Percentiles rank a stretch among this genome's conserved stretches.
phyloP scores from a whole-genome alignment of 75 land plant genomes.

The Picea sitchensis region DNA sequence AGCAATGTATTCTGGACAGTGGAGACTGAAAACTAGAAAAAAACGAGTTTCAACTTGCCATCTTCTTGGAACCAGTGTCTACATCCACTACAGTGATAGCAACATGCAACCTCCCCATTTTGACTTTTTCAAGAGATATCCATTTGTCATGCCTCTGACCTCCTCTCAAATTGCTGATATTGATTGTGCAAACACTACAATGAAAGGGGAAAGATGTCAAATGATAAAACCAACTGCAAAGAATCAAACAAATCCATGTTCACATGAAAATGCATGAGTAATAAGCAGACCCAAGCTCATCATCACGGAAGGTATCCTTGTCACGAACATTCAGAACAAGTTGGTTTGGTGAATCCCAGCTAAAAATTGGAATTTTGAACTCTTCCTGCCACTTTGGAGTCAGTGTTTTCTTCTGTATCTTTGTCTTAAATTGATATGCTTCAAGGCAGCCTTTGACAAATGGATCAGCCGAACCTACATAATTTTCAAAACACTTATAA shows the following conservation, averaged over 20 bases:
- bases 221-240: neutral
- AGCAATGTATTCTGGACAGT: neutral
- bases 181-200: slow-evolving; percentile 50
- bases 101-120: slow-evolving; percentile 74
- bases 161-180: slow-evolving; percentile 44
- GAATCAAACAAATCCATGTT: neutral
- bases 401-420: slow-evolving; percentile 77
- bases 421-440: slow-evolving; percentile 56
- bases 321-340: slow-evolving; percentile 75
- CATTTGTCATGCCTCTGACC: slow-evolving; percentile 78
- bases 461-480: slow-evolving; percentile 89
- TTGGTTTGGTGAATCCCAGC: slow-evolving; percentile 75
- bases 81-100: slow-evolving; percentile 56
- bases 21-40: neutral
- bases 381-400: slow-evolving; percentile 90
- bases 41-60: neutral
- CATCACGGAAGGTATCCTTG: slow-evolving; percentile 79
- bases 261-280: neutral
- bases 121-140: slow-evolving; percentile 66
- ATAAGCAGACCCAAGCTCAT: slow-evolving; percentile 74
- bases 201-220: neutral
- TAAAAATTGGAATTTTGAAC: slow-evolving; percentile 67
- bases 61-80: slow-evolving; percentile 12
- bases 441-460: slow-evolving; percentile 79
- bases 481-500: neutral